Percentiles rank a stretch among this genome's conserved stretches.
phyloP scores from a whole-genome alignment of 352 stramenopile genomes.

The Globisporangium acanthophoron region DNA sequence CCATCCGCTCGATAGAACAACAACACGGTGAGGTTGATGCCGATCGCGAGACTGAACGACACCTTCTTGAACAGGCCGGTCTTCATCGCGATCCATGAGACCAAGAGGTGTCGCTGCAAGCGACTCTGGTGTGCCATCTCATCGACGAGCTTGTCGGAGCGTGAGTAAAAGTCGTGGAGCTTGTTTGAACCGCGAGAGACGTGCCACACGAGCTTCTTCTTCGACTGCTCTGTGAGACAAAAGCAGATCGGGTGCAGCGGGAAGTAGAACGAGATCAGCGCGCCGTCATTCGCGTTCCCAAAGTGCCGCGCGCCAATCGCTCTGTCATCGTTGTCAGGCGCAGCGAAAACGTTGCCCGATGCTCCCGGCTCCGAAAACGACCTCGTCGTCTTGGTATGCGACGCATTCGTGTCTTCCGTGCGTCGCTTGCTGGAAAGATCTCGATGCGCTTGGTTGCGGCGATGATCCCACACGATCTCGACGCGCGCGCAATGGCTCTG shows the following conservation, averaged over 20 bases:
- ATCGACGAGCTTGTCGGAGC: conserved; percentile 60
- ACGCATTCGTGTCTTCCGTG: not conserved
- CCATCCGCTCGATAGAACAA: conserved; percentile 54
- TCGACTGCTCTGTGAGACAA: conserved; percentile 65
- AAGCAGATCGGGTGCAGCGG: conserved; percentile 71
- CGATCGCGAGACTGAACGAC: conserved; percentile 42
- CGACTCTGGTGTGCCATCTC: conserved; percentile 70
- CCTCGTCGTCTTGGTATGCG: not conserved
- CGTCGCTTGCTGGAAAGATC: not conserved
- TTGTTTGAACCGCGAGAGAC: conserved; percentile 55
- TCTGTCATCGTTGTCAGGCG: not conserved
- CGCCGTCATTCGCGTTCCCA: not conserved
- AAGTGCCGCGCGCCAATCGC: not conserved
- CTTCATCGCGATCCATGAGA: conserved; percentile 32
- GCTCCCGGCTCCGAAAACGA: not conserved
- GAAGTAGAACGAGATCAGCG: conserved; percentile 64
- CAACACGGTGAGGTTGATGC: conserved; percentile 55
- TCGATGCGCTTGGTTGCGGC: conserved; percentile 1
- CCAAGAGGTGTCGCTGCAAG: conserved; percentile 26
- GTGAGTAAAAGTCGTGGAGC: conserved; percentile 58
- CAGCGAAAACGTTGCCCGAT: not conserved
- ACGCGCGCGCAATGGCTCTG: conserved; percentile 56
- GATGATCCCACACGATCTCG: conserved; percentile 60
- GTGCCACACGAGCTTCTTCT: conserved; percentile 64
- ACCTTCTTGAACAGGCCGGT: conserved; percentile 43